Conservation (phyloP, 306 rosid genomes). For the Pyrus bretschneideri region DNA sequence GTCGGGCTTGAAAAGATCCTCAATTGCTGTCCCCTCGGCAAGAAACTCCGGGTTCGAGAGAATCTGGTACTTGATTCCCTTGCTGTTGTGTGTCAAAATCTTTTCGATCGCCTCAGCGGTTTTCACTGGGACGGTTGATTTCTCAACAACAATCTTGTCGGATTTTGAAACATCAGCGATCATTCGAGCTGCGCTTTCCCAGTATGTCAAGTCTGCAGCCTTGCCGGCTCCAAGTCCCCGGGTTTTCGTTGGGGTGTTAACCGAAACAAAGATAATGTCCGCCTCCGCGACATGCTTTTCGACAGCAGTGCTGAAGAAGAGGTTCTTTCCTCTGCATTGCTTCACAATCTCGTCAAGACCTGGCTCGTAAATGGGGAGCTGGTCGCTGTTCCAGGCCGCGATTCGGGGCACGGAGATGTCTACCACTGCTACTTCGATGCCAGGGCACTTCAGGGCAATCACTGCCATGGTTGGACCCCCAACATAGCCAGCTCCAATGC, state of each 20-base stretch:
- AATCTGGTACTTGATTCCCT: conserved; percentile 51
- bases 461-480: conserved; percentile 94
- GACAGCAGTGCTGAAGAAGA: conserved; percentile 66
- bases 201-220: conserved; percentile 76
- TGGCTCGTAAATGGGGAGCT: conserved; percentile 74
- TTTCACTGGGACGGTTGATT: conserved; percentile 79
- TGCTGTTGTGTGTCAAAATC: conserved; percentile 53
- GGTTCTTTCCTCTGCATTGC: conserved; percentile 69
- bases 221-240: conserved; percentile 76
- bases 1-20: conserved; percentile 63
- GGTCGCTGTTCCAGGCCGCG: conserved; percentile 72
- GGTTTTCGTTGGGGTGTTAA: conserved; percentile 72
- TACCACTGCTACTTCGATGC: conserved; percentile 66
- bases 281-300: conserved; percentile 67
- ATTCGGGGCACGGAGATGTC: conserved; percentile 68
- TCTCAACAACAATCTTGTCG: conserved; percentile 74
- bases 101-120: conserved; percentile 76
- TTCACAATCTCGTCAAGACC: conserved; percentile 68
- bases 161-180: conserved; percentile 61
- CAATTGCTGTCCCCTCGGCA: conserved; percentile 78
- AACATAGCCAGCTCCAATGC: conserved; percentile 85
- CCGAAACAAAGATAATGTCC: conserved; percentile 69
- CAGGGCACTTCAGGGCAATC: conserved; percentile 67
- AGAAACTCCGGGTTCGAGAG: conserved; percentile 84
- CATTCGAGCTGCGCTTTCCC: conserved; percentile 87